These are phyloP conservation scores for Cyclotella sp. DNA, from an alignment of 108 stramenopile genomes.

Conservation along the genomic window DNA sequence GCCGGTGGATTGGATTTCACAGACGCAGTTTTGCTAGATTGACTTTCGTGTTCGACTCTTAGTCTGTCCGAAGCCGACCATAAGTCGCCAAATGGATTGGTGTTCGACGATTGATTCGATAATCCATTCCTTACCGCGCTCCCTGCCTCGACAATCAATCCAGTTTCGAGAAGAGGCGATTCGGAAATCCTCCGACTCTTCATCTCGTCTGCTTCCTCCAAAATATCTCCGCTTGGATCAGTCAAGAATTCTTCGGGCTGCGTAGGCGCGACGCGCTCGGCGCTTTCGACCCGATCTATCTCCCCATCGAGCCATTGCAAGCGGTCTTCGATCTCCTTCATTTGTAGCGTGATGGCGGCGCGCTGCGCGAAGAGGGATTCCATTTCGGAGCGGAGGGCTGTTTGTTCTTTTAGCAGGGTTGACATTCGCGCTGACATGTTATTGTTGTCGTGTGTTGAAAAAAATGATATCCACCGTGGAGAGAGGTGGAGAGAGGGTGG, in stretches of 20 bases:
- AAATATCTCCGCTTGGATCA: constrained; percentile 28
- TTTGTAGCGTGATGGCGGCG: constrained; percentile 50
- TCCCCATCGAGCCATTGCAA: constrained; percentile 65
- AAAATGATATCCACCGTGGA: too few species aligned
- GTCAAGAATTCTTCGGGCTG: constrained; percentile 46
- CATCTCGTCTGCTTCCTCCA: neutral
- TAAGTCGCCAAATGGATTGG: constrained; percentile 49
- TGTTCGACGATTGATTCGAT: neutral
- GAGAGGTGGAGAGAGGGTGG: too few species aligned
- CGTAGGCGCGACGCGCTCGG: neutral
- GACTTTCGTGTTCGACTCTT: neutral
- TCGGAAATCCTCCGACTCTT: constrained; percentile 8
- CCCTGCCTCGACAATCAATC: neutral
- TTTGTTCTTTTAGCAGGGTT: constrained; percentile 1
- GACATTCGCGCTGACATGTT: neutral
- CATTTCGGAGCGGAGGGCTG: constrained; percentile 20
- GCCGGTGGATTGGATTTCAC: neutral
- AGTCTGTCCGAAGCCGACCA: constrained; percentile 15
- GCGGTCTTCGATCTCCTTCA: constrained; percentile 53
- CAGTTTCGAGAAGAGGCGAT: neutral
- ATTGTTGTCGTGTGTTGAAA: too few species aligned
- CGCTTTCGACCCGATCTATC: constrained; percentile 61
- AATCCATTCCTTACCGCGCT: neutral
- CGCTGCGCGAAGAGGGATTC: constrained; percentile 37
- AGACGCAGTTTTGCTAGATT: neutral